Conservation (phyloP, 2,329 filamentous ascomycete genomes). For the Tolypocladium sp. region DNA sequence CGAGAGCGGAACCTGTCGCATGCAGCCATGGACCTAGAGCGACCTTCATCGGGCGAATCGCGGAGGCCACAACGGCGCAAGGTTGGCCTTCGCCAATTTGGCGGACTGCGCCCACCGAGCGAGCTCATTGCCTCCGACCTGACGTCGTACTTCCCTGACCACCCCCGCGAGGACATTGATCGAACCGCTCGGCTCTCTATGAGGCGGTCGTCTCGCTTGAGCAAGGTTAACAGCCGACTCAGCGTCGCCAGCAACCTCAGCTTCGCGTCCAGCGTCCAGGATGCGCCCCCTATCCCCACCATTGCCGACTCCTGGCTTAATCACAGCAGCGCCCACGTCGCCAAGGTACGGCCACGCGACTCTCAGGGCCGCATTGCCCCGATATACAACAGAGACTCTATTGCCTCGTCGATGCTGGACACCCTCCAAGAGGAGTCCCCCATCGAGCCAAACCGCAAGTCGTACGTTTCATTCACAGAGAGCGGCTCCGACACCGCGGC, state of each 20-base stretch:
- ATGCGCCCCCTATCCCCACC: constrained; percentile 89
- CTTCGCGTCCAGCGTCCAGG: constrained; percentile 82
- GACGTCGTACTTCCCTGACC: constrained; percentile 94
- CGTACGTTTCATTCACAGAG: constrained; percentile 83
- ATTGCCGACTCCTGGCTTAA: constrained; percentile 91
- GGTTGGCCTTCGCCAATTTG: constrained; percentile 66
- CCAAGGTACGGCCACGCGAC: constrained; percentile 30
- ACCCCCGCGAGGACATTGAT: constrained; percentile 89
- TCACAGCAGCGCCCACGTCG: constrained; percentile 27
- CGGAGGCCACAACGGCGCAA: constrained; percentile 36
- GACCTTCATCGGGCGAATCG: constrained; percentile 40
- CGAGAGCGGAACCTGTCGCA: constrained; percentile 59
- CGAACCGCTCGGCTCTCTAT: constrained; percentile 90
- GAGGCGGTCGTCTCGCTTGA: constrained; percentile 80
- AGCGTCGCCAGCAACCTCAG: constrained; percentile 92
- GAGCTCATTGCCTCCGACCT: constrained; percentile 96
- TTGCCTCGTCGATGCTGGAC: constrained; percentile 81
- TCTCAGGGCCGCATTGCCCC: constrained; percentile 37
- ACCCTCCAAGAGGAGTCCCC: constrained; percentile 86
- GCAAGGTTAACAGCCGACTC: constrained; percentile 83
- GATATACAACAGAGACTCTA: constrained; percentile 66
- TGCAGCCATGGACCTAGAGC: constrained; percentile 48
- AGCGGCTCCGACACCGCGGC: constrained; percentile 61
- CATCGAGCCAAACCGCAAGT: constrained; percentile 82
- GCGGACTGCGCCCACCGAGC: constrained; percentile 85